Base-by-base conservation (phyloP, 768 basidiomycete species). In the Kwoniella mangroviensis region DNA sequence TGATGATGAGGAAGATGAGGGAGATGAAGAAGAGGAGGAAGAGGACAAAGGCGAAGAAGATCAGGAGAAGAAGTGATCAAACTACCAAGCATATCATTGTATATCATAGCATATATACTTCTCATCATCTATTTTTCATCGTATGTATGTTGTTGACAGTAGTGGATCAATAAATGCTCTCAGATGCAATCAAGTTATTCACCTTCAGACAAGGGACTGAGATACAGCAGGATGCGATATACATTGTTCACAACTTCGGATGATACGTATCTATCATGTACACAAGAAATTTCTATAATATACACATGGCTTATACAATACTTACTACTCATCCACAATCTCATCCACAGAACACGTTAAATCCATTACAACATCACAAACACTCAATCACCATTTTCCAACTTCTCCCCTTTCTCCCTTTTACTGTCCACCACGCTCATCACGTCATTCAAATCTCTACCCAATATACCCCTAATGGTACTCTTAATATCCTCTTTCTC, bases 371-470 rank as follows among this genome's bases (percentile, higher is more conserved):
- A 26, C 15, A 12, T 28, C 55, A 24, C 55, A 13, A 4, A 28
- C 45, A 56, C 68, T 26, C 59, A 69, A 9, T 73, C 70, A 34
- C 75, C 75, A 19, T 68, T 61, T 28, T 73, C 55, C 26, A 67
- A 61, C 1, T 24, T 26, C 40, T 65, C 19, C 7, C 68, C 65
- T 5, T 57, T 42, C 22, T 57, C n/a, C 19, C 59, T 52, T 1
- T 49, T 65, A 19, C 43, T 4, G 0, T 60, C n/a, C 7, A 62
- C 49, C 21, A 72, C 68, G 19, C 51, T 51, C 3, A 19, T 22
- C 11, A 61, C 71, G 57, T 77, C 76, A 24, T 70, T 67, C 51
- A 79, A 21, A 57, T 75, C 75, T 42, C 79, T 40, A 21, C 79
- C 79, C 12, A 79, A 51, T 13, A 75, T 66, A 19, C 34, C 57